Conservation (phyloP, 2,329 filamentous ascomycete genomes). For the Plenodomus lindquistii region DNA sequence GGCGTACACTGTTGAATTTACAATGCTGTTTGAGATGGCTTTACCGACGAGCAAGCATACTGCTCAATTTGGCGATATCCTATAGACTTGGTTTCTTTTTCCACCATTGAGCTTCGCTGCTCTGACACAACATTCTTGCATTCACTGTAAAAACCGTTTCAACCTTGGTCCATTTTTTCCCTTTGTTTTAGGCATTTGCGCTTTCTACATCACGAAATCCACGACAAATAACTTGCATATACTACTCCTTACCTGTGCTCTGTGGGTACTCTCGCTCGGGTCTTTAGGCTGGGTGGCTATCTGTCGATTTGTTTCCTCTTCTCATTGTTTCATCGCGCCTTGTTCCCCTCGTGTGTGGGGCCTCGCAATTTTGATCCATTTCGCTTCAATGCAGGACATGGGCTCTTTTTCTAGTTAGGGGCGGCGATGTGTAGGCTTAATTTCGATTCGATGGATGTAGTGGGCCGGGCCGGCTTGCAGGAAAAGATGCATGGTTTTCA, state of each 20-base stretch:
- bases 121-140: constrained; percentile 2
- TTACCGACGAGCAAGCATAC: constrained; percentile 23
- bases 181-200: constrained; percentile 7
- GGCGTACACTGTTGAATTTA: constrained; percentile 8
- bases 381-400: constrained; percentile 28
- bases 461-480: constrained; percentile 10
- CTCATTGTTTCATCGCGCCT: constrained; percentile 1
- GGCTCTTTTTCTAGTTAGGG: background rate
- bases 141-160: constrained; percentile 1
- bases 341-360: background rate
- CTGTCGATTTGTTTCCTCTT: constrained; percentile 15
- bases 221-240: constrained; percentile 26
- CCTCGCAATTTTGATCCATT: background rate
- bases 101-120: constrained; percentile 25
- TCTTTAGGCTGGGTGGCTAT: constrained; percentile 20
- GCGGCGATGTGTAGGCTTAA: background rate
- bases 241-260: background rate
- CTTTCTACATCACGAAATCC: constrained; percentile 15
- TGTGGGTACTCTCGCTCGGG: constrained; percentile 3
- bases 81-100: constrained; percentile 32
- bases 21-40: constrained; percentile 7
- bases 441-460: constrained; percentile 9
- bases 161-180: constrained; percentile 12
- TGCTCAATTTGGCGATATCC: constrained; percentile 33
- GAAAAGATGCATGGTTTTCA: constrained; percentile 9